phyloP scores from a whole-genome alignment of 192 early-diverging fungal species.

The Coemansia sp. region DNA sequence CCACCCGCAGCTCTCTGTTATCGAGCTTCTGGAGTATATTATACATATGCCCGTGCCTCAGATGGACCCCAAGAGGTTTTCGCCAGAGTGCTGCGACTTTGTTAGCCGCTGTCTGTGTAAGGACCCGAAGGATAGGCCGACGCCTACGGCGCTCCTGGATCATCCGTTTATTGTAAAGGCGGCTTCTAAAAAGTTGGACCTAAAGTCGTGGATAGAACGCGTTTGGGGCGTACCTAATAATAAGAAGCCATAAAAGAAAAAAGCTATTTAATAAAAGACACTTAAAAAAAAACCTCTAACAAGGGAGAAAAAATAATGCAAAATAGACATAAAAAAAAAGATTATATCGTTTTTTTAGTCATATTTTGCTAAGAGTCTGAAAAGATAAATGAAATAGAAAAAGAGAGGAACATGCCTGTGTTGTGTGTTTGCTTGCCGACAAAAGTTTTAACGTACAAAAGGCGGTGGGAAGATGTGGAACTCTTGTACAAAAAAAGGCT shows the following conservation, averaged over 20 bases:
- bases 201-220: slow-evolving; percentile 69
- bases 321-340: not conserved
- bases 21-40: slow-evolving; percentile 94
- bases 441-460: not conserved
- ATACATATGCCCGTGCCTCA: slow-evolving; percentile 84
- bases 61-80: slow-evolving; percentile 58
- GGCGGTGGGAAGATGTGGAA: not conserved
- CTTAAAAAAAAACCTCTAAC: not conserved
- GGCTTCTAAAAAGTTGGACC: slow-evolving; percentile 59
- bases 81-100: slow-evolving; percentile 50
- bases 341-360: not conserved
- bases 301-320: not conserved
- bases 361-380: not conserved
- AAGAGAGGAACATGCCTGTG: not conserved
- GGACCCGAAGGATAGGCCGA: slow-evolving; percentile 66
- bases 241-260: not conserved
- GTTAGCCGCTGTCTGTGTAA: slow-evolving; percentile 65
- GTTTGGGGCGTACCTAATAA: slow-evolving; percentile 60
- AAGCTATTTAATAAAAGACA: not conserved
- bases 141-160: slow-evolving; percentile 63
- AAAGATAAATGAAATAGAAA: not conserved
- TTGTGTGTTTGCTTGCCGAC: not conserved
- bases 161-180: slow-evolving; percentile 71
- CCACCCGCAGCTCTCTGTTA: slow-evolving; percentile 71
- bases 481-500: not conserved